phyloP scores from a whole-genome alignment of 2,329 filamentous ascomycete genomes.

The Nigrospora sphaerica region DNA sequence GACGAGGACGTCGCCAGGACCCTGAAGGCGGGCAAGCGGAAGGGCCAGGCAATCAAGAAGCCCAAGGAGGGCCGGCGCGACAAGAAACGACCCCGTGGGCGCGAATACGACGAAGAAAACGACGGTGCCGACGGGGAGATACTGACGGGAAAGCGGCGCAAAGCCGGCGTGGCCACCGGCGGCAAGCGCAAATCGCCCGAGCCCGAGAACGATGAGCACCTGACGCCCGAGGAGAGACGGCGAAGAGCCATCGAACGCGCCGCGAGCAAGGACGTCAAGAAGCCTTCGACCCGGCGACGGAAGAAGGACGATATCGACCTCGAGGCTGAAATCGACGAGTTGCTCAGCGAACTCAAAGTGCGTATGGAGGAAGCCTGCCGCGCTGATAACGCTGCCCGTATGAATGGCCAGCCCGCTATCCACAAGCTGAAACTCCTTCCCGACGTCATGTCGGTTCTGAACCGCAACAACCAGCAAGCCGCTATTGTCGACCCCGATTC shows the following conservation, averaged over 20 bases:
- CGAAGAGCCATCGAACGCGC: slow-evolving; percentile 77
- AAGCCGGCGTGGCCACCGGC: slow-evolving; percentile 20
- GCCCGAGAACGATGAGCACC: slow-evolving; percentile 66
- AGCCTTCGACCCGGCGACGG: slow-evolving; percentile 63
- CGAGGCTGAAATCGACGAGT: slow-evolving; percentile 82
- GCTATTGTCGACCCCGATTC: slow-evolving; percentile 89
- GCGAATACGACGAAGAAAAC: slow-evolving; percentile 41
- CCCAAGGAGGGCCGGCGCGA: slow-evolving; percentile 67
- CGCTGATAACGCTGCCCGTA: slow-evolving; percentile 75
- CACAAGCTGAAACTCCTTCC: slow-evolving; percentile 93
- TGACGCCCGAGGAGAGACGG: slow-evolving; percentile 79
- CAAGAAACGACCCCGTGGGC: slow-evolving; percentile 52
- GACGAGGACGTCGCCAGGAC: slow-evolving; percentile 59
- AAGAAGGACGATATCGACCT: slow-evolving; percentile 91
- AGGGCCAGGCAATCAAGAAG: slow-evolving; percentile 62
- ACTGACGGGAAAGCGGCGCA: slow-evolving; percentile 40
- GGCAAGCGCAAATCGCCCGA: slow-evolving; percentile 46
- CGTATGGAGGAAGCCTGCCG: slow-evolving; percentile 88
- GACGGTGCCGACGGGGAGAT: slow-evolving; percentile 37
- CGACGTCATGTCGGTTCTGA: slow-evolving; percentile 80
- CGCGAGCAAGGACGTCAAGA: slow-evolving; percentile 84
- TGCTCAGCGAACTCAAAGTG: slow-evolving; percentile 80
- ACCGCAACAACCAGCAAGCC: slow-evolving; percentile 78
- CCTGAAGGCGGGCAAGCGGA: slow-evolving; percentile 58
- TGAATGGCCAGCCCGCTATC: slow-evolving; percentile 71